These are phyloP conservation scores for Ogataea haglerorum DNA, from an alignment of 805 yeast species.

Conservation along the genomic window DNA sequence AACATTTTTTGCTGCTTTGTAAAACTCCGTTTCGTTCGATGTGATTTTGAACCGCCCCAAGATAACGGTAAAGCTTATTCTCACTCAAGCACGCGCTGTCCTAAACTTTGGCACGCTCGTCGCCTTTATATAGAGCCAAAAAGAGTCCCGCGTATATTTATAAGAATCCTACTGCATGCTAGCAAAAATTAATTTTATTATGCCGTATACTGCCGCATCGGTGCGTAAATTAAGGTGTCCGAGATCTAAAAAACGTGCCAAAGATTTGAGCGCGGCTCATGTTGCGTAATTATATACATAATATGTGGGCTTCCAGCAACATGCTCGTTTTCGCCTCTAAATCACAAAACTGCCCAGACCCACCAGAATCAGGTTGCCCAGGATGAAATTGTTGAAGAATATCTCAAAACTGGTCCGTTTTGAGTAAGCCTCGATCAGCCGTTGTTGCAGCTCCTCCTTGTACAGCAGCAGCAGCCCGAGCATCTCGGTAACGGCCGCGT, in stretches of 20 bases:
- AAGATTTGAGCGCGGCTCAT: neutral
- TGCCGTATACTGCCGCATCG: neutral
- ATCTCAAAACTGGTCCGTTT: conserved; percentile 34
- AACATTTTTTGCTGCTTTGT: conserved; percentile 1
- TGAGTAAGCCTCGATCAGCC: conserved; percentile 29
- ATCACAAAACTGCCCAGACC: conserved; percentile 38
- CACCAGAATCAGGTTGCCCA: conserved; percentile 36
- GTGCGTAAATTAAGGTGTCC: neutral
- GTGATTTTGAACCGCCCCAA: no score
- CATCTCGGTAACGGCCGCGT: conserved; percentile 29
- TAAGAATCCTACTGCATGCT: neutral
- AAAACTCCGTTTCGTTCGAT: neutral
- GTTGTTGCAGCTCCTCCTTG: conserved; percentile 32
- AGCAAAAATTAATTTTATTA: neutral
- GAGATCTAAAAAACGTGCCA: neutral
- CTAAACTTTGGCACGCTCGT: neutral
- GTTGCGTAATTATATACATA: neutral
- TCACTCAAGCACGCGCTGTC: no score
- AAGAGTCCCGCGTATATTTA: neutral
- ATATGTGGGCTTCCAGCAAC: neutral
- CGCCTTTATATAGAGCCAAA: neutral
- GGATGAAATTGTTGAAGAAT: conserved; percentile 37
- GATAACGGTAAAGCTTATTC: no score
- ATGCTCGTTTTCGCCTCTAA: conserved; percentile 6
- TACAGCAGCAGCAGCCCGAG: conserved; percentile 28